Base-by-base conservation (phyloP, 805 yeast genomes). In the Myxozyma vanderwaltii region DNA sequence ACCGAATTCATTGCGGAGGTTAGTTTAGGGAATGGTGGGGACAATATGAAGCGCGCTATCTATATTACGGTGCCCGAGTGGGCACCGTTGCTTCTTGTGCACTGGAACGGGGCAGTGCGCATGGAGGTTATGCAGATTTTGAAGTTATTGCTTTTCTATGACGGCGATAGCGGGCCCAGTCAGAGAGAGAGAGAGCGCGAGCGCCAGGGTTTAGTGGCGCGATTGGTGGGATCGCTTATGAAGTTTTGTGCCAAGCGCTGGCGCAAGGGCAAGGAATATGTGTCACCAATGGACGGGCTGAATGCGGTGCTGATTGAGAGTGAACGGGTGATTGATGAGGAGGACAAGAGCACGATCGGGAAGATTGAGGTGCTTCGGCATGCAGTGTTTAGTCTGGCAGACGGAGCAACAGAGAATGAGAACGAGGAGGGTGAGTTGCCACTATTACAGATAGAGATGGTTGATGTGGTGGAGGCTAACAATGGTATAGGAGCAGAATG, bases 71-170 rank as follows among this genome's bases (percentile, higher is more conserved):
- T 29, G 4, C 51, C 43, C 6, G 49, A 46, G 10, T 59, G 63
- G 63, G 60, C 58, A 17, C 59, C 63, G 4, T 19, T 46, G 29
- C 52, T 59, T 4, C 51, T 59, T 4, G 48, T 47, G 33, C 63
- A 59, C 45, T 51, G 60, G 54, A 41, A 41, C 27, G 33, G 12
- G 15, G 38, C 33, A 17, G 63, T 59, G 45, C 56, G 60, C 15
- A 43, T 7, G 27, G 55, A 35, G 38, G 21, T 45, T 6, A 41
- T 31, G 21, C 50, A 31, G 26, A 24, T 24, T 39, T 19, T 45
- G 39, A 49, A 35, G 35, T 13, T 19, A 21, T 26, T 54, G 6
- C 29, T 52, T 23, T 44, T 58, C 27, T 12, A 15, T 8, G 39
- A 39, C n/a, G 29, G 3, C 6, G 45, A n/a, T 7, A 19, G 13